Evolutionary conservation across 768 basidiomycete species (phyloP), one percentile per base, ranked within the genome.

Genomic region (Collybia sp.): DNA sequence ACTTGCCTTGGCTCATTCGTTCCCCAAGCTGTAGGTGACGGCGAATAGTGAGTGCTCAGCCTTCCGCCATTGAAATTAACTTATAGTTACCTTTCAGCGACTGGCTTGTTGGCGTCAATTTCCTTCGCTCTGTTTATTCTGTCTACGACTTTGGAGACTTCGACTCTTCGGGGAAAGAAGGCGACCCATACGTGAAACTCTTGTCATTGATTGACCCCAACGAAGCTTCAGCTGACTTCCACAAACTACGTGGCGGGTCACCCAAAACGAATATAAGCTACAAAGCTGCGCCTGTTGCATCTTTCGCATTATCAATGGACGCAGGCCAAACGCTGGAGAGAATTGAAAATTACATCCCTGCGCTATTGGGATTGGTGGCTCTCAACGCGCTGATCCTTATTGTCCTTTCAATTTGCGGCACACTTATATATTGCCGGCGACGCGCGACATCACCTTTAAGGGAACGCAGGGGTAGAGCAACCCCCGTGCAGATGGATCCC

Each of bases 131-230:
- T 12, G 67, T 91, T 33, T 92, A 92, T 63, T 77, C 86, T 6
- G 66, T 93, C 46, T 93, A 90, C 61, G 85, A 91, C 63, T 93
- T 85, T 58, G 89, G 89, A 17, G 86, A 92, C 65, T 89, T 79
- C 53, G 77, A 82, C 57, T 60, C 72, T 11, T 67, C 73, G 4
- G 82, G 80, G 32, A 63, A 73, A 12, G 82, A 82, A 80, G 88
- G 86, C 34, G 64, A 82, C 58, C 90, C 90, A 4, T 89, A 86
- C 60, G 76, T 93, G 66, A 83, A 83, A 62, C 65, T 93, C 33
- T 71, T 89, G 50, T 67, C 86, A 12, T 71, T 89, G 43, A 62
- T 86, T 49, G 73, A 89, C 58, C 82, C 89, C 15, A 68, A 81
- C 54, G 58, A 79, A 43, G 89, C 86, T 16, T 88, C 87, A 12